Evolutionary conservation across 257 asterid species (phyloP), one percentile per base, ranked within the genome.

Genomic region (Knoxia roxburghii): DNA sequence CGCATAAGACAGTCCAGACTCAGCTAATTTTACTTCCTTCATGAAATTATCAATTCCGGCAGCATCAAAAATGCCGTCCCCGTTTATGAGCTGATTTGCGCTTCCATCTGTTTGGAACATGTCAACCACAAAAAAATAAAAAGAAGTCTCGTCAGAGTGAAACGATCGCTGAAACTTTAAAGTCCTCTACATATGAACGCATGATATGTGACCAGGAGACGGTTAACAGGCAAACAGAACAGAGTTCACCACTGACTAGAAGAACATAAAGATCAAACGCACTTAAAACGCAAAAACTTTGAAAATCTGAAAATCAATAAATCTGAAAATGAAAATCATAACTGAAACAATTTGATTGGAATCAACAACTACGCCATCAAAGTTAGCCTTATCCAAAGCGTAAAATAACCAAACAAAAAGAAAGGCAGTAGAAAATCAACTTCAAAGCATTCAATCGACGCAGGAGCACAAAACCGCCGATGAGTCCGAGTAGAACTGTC

Each of bases 1-100:
- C 1, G 96, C 97, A 82, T 94, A 94, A 72, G 99, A 90, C 72
- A 90, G 96, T 65, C 99, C 99, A 72, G 96, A 94, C 61, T 94
- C 97, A 3, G 81, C 85, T 61, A 94, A 83, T 72, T 84, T 94
- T 57, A 83, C 91, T 74, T 88, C 95, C 85, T 81, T 90, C 82
- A 79, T 84, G 75, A 94, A 90, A 50, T 75, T 77, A 1, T 90
- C 99, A 39, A 94, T 40, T 65, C 99, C 99, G 35, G 72, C 82
- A 45, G 54, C 80, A 77, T 94, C 85, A 81, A 90, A 94, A 60
- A 13, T 35, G 51, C 99, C 99, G 78, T 90, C 96, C 71, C 98
- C 99, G 6, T 94, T 96, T 76, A 94, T 80, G 74, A 94, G 96
- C 69, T 94, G 99, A 75, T 96, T 94, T 27, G 97, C n/a, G n/a